phyloP scores from a whole-genome alignment of 202 grass and related monocot species.

The Digitaria exilis region DNA sequence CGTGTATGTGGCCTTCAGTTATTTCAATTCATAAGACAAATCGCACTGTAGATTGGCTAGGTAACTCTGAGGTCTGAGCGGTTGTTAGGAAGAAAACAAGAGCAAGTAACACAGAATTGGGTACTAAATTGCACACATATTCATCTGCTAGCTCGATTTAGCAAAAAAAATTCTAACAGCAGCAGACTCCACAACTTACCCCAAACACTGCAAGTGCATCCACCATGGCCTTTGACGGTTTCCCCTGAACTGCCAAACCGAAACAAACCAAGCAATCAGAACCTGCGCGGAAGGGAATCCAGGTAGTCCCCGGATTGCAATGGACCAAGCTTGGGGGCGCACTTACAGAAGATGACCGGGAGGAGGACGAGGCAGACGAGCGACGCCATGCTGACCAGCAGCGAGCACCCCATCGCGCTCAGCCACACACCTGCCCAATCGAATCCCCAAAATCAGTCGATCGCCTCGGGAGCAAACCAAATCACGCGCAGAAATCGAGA shows the following conservation, averaged over 20 bases:
- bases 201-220: conserved; percentile 91
- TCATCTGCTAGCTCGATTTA: not conserved
- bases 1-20: not conserved
- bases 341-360: conserved; percentile 92
- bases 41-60: not conserved
- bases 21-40: too few species aligned
- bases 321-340: not conserved
- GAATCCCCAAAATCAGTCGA: conserved; percentile 37
- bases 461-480: not conserved
- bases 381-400: conserved; percentile 95
- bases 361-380: conserved; percentile 92
- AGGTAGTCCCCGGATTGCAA: not conserved
- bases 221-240: conserved; percentile 86
- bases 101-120: not conserved
- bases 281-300: not conserved
- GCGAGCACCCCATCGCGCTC: conserved; percentile 92
- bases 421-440: conserved; percentile 72
- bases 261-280: conserved; percentile 39
- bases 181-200: conserved; percentile 49
- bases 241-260: conserved; percentile 67
- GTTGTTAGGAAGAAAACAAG: not conserved
- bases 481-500: conserved; percentile 15
- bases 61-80: not conserved
- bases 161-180: not conserved
- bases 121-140: not conserved